Conservation (phyloP, 2,329 filamentous ascomycete genomes). For the Drechslerella stenobrocha region DNA sequence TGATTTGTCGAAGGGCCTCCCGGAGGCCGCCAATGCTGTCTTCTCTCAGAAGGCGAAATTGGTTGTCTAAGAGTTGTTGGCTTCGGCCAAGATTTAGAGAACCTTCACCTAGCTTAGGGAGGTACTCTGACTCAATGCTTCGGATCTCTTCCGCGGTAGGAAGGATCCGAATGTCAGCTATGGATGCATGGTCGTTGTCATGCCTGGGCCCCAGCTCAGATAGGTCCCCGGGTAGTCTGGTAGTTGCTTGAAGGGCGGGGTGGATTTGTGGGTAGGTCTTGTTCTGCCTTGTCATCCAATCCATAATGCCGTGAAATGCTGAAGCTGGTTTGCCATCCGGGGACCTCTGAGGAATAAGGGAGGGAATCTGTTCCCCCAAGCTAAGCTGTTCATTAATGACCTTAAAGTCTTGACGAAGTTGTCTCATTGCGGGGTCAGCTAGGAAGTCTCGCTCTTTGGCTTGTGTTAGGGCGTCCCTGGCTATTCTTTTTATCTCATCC, state of each 20-base stretch:
- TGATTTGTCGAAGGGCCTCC: constrained; percentile 52
- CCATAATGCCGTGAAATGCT: constrained; percentile 17
- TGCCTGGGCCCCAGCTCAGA: constrained; percentile 52
- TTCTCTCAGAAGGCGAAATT: constrained; percentile 53
- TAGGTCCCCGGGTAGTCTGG: constrained; percentile 51
- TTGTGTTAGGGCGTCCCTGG: constrained; percentile 49
- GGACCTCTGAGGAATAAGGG: constrained; percentile 26
- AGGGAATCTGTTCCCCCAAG: constrained; percentile 51
- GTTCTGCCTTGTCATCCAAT: constrained; percentile 7
- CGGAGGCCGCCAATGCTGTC: constrained; percentile 53
- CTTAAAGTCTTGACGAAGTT: constrained; percentile 43
- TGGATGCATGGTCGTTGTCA: constrained; percentile 53
- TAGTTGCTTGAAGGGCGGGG: constrained; percentile 25
- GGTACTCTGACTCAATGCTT: constrained; percentile 44
- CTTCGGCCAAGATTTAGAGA: constrained; percentile 53
- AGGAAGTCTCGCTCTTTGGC: constrained; percentile 48
- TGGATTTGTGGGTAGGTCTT: constrained; percentile 17
- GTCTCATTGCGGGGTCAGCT: constrained; percentile 48
- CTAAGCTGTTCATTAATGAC: constrained; percentile 50
- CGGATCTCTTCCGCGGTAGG: constrained; percentile 54
- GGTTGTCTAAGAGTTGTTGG: constrained; percentile 53
- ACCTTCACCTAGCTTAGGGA: constrained; percentile 49
- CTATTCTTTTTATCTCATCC: constrained; percentile 47
- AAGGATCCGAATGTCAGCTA: constrained; percentile 54
- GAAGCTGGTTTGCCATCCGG: constrained; percentile 8